These are phyloP conservation scores for Phoma herbarum DNA, from an alignment of 2,329 filamentous ascomycete genomes.

Conservation along the genomic window DNA sequence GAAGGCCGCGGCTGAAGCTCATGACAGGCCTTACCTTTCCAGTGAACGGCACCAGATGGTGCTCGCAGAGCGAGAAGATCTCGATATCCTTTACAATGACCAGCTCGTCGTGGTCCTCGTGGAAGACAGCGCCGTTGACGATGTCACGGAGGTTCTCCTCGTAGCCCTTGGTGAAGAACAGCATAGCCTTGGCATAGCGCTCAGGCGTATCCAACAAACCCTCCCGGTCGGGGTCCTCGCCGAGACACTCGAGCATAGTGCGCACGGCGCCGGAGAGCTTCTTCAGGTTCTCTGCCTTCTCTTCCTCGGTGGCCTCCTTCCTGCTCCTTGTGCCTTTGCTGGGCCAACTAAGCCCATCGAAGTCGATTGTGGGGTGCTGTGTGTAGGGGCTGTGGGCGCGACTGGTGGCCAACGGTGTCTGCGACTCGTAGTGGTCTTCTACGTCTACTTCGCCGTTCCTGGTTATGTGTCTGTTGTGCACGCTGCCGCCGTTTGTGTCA, in stretches of 20 bases:
- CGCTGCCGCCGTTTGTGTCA: slow-evolving; percentile 25
- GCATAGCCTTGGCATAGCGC: slow-evolving; percentile 92
- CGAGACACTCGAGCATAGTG: slow-evolving; percentile 72
- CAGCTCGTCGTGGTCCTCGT: slow-evolving; percentile 96
- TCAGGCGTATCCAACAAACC: slow-evolving; percentile 74
- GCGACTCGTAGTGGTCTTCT: slow-evolving; percentile 63
- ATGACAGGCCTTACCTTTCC: slow-evolving; percentile 74
- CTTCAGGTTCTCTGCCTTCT: slow-evolving; percentile 64
- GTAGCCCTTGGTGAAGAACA: slow-evolving; percentile 96
- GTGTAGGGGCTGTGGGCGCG: slow-evolving; percentile 61
- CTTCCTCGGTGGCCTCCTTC: slow-evolving; percentile 65
- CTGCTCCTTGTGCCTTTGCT: slow-evolving; percentile 70
- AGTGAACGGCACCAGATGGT: slow-evolving; percentile 94
- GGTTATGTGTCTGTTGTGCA: slow-evolving; percentile 30
- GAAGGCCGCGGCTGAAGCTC: background rate
- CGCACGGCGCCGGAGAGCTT: slow-evolving; percentile 70
- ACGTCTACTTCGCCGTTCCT: slow-evolving; percentile 50
- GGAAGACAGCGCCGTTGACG: slow-evolving; percentile 92
- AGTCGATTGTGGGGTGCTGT: slow-evolving; percentile 61
- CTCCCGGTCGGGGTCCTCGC: slow-evolving; percentile 71
- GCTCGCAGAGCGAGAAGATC: slow-evolving; percentile 92
- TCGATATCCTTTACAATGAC: slow-evolving; percentile 99
- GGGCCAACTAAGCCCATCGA: slow-evolving; percentile 65
- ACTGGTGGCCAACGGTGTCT: slow-evolving; percentile 63
- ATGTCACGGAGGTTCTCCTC: slow-evolving; percentile 92